A percentile compares a stretch with the other conserved stretches of the same genome.
phyloP scores from a whole-genome alignment of 768 basidiomycete species.

The Mycena venus region DNA sequence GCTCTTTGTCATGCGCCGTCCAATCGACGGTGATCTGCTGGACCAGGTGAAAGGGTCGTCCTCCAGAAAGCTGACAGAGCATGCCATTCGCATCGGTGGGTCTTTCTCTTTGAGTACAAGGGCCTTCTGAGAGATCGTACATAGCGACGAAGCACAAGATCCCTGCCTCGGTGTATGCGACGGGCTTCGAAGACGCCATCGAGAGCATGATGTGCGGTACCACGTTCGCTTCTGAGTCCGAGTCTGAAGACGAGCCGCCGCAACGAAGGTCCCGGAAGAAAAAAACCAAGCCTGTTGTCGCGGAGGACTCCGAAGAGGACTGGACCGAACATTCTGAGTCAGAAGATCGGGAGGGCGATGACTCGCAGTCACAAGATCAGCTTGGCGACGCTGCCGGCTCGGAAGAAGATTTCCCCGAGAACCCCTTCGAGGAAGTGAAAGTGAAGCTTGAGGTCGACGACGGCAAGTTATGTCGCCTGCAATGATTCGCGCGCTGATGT shows the following conservation, averaged over 20 bases:
- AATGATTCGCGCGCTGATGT: too few relatives aligned
- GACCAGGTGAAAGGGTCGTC: not conserved
- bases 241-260: not conserved
- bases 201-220: not conserved
- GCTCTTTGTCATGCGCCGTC: not conserved
- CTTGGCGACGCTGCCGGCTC: too few relatives aligned
- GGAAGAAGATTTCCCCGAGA: too few relatives aligned
- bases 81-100: not conserved
- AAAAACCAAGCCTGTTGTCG: too few relatives aligned
- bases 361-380: too few relatives aligned
- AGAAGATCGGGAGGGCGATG: too few relatives aligned
- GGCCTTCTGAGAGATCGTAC: not conserved
- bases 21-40: not conserved
- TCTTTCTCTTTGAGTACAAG: not conserved
- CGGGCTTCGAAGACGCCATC: not conserved
- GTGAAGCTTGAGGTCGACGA: too few relatives aligned
- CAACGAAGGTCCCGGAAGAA: too few relatives aligned
- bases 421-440: too few relatives aligned
- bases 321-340: too few relatives aligned
- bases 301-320: too few relatives aligned
- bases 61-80: not conserved
- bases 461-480: too few relatives aligned
- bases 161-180: not conserved
- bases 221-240: not conserved
- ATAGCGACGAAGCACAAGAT: constrained; percentile 7